Percentiles rank a stretch among this genome's conserved stretches.
phyloP scores from a whole-genome alignment of 441 rosid species.

The Theobroma grandiflorum region DNA sequence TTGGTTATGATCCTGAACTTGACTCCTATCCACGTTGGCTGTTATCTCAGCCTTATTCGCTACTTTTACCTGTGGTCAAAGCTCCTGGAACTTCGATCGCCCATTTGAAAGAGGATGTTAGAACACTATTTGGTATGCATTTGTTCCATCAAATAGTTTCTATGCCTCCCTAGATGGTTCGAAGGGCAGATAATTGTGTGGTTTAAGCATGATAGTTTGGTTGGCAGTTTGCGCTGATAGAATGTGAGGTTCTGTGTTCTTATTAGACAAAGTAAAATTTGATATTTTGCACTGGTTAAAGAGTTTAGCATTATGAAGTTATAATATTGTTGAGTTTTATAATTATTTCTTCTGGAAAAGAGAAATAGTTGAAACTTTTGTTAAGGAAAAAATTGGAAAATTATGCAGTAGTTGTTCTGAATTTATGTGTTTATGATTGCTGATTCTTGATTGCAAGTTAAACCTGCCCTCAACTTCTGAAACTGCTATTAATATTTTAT shows the following conservation, averaged over 20 bases:
- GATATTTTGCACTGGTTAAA: not conserved
- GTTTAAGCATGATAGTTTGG: not conserved
- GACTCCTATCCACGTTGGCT: slow-evolving; percentile 91
- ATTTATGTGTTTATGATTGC: not conserved
- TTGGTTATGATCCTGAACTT: slow-evolving; percentile 91
- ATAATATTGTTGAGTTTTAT: not conserved
- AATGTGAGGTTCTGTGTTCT: not conserved
- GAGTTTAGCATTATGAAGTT: not conserved
- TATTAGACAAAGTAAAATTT: too few relatives aligned
- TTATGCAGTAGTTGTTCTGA: not conserved
- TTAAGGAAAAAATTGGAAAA: not conserved
- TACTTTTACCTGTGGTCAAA: slow-evolving; percentile 67
- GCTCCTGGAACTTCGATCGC: slow-evolving; percentile 87
- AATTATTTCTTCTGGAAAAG: not conserved
- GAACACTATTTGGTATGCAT: slow-evolving; percentile 58
- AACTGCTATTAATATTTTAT: slow-evolving; percentile 26
- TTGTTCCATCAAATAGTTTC: slow-evolving; percentile 10
- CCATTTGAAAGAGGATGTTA: slow-evolving; percentile 61
- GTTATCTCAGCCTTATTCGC: slow-evolving; percentile 80
- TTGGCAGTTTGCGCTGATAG: not conserved
- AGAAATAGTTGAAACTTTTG: not conserved
- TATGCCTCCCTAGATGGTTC: not conserved
- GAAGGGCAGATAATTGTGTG: not conserved
- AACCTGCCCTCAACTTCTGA: not conserved
- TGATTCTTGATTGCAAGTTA: not conserved